Conservation (phyloP, 2,329 filamentous ascomycete species). For the Boeremia lycopersici region DNA sequence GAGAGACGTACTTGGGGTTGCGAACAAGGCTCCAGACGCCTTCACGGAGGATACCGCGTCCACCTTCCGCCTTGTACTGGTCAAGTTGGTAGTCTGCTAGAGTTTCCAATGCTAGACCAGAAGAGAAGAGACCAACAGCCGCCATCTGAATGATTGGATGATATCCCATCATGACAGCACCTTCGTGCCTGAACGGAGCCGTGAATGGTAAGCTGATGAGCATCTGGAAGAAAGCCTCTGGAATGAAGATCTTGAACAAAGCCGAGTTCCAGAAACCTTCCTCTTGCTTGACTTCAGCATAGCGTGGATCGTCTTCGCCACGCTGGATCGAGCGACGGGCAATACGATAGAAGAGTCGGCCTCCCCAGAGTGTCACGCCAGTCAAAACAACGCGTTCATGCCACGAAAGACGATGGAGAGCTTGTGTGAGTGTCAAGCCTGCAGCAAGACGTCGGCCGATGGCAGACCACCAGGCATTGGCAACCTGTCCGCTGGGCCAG, state of each 20-base stretch:
- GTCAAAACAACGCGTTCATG: constrained; percentile 62
- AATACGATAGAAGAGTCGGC: constrained; percentile 62
- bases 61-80: constrained; percentile 53
- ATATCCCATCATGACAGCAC: constrained; percentile 45
- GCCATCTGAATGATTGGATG: constrained; percentile 44
- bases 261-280: constrained; percentile 63
- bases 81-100: constrained; percentile 64
- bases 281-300: constrained; percentile 59
- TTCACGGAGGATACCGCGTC: constrained; percentile 55
- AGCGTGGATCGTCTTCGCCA: constrained; percentile 63
- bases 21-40: constrained; percentile 67
- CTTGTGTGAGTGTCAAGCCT: constrained; percentile 54
- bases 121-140: constrained; percentile 61
- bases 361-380: constrained; percentile 64
- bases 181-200: constrained; percentile 58
- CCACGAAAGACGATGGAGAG: constrained; percentile 57
- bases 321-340: constrained; percentile 56
- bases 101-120: constrained; percentile 62
- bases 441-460: constrained; percentile 59
- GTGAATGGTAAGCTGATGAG: constrained; percentile 64
- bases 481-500: constrained; percentile 61
- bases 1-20: constrained; percentile 64
- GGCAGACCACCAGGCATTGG: constrained; percentile 66
- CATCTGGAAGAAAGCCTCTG: constrained; percentile 63
- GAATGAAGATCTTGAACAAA: constrained; percentile 60